Percentiles rank a stretch among this genome's conserved stretches.
Evolutionary conservation across 495 filamentous ascomycete species (phyloP).

Genomic region (Xylaria castorea): DNA sequence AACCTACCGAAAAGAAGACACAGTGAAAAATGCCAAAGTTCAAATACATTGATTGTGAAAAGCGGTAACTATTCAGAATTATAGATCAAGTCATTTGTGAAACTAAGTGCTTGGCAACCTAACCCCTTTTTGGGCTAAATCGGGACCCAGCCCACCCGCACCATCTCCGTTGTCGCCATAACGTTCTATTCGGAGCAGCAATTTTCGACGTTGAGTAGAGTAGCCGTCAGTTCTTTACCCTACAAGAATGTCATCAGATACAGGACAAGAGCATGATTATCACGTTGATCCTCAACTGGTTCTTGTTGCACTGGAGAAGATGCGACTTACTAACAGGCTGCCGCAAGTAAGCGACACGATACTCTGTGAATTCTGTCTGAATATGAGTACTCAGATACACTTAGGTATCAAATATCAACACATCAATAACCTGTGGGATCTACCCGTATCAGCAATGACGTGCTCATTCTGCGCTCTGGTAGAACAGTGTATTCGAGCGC

Average conservation of each 20-base stretch:
- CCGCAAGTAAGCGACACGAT: not conserved
- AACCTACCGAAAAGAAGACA: not conserved
- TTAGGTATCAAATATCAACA: not conserved
- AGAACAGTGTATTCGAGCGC: slow-evolving; percentile 12
- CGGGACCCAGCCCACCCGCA: not conserved
- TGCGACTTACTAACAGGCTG: not conserved
- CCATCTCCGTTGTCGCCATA: not conserved
- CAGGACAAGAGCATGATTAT: not conserved
- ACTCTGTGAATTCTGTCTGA: not conserved
- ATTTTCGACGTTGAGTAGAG: not conserved
- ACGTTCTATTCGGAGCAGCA: too few species aligned
- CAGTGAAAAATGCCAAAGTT: not conserved
- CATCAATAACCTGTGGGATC: not conserved
- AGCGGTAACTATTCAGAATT: not conserved
- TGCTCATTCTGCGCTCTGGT: slow-evolving; percentile 8
- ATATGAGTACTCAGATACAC: slow-evolving; percentile 11
- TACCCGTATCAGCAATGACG: not conserved
- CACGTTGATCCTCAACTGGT: slow-evolving; percentile 13
- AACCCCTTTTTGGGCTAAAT: not conserved
- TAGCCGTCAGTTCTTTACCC: not conserved
- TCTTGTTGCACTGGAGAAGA: not conserved
- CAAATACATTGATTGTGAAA: not conserved
- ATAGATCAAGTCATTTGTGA: not conserved
- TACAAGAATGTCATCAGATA: not conserved
- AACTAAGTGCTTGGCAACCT: not conserved